Evolutionary conservation across 1,284 basidiomycete species (phyloP), one percentile per base, ranked within the genome.

Genomic region (Coniophora puteana): DNA sequence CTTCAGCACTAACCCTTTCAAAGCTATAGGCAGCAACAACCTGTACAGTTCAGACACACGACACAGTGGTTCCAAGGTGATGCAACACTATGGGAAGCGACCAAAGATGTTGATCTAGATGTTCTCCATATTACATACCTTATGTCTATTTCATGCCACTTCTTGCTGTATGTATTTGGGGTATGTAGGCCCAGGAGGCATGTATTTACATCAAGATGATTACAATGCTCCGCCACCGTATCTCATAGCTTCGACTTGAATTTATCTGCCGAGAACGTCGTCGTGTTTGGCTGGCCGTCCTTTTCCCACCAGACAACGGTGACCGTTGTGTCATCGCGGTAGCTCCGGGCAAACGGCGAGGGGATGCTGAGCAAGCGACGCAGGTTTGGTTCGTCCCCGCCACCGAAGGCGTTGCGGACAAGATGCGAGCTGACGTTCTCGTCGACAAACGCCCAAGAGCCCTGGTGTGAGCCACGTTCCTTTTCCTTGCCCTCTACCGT

Each of bases 381-480:
- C 41, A 96, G 71, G 40, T 69, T 66, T 44, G 66, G 67, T 45
- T 78, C 72, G 57, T 96, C 82, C 0, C 80, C 92, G 14, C 94
- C 93, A 21, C 90, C 94, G 45, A 98, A 80, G 11, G 93, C 91
- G 57, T 99, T 99, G 49, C 95, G 76, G 47, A 98, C 93, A 26
- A 99, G 70, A 65, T 98, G 96, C 13, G 92, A 86, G 40, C 89
- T 80, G 40, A 93, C 68, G 58, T 97, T 93, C 24, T 82, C 80
- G 59, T 99, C 94, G 46, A 79, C 79, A 57, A 92, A 96, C 11
- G 80, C 76, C 89, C 91, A 94, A 14, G 71, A 68, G 12, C 76
- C 79, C 31, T 69, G 47, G 8, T 59, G 54, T 23, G 57, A 55
- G 12, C 53, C 51, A 24, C 52, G 62, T 26, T 57, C 66, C 54